Evolutionary conservation across 257 asterid genomes (phyloP).

Genomic region (Prunella vulgaris): DNA sequence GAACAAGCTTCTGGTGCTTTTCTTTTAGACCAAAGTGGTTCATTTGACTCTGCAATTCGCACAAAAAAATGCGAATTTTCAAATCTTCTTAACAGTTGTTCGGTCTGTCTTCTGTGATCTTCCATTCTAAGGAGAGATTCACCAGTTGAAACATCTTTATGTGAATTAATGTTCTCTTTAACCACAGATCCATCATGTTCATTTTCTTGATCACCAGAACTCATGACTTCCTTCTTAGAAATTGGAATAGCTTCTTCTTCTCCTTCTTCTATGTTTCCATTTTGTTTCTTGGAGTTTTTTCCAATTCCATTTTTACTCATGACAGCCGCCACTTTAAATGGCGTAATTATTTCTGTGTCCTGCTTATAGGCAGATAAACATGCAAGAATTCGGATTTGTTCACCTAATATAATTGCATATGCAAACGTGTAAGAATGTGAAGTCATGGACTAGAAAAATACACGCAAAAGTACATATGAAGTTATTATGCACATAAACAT

Average conservation of each 20-base stretch:
- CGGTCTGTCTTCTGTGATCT: slow-evolving; percentile 75
- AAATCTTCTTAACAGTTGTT: slow-evolving; percentile 61
- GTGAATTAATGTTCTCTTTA: slow-evolving; percentile 34
- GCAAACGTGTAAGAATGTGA: slow-evolving; percentile 22
- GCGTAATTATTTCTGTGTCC: slow-evolving; percentile 89
- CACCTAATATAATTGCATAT: slow-evolving; percentile 47
- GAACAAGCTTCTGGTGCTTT: slow-evolving; percentile 31
- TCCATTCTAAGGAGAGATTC: slow-evolving; percentile 90
- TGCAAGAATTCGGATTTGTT: slow-evolving; percentile 76
- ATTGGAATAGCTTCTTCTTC: slow-evolving; percentile 31
- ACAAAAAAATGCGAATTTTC: slow-evolving; percentile 80
- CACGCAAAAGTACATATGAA: neutral
- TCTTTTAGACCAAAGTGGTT: slow-evolving; percentile 89
- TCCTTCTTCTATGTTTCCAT: slow-evolving; percentile 42
- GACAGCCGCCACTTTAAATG: slow-evolving; percentile 91
- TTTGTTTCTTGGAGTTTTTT: slow-evolving; percentile 43
- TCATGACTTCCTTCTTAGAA: slow-evolving; percentile 23
- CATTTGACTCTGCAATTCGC: slow-evolving; percentile 73
- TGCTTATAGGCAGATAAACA: slow-evolving; percentile 87
- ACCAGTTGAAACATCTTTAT: slow-evolving; percentile 52
- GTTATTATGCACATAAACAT: slow-evolving; percentile 12
- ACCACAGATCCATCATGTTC: slow-evolving; percentile 31
- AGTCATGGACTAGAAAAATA: slow-evolving; percentile 1
- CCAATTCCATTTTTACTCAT: slow-evolving; percentile 76
- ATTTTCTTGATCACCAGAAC: slow-evolving; percentile 37